Conservation (phyloP, 164 flowering plant species). For the Tinospora cordifolia region DNA sequence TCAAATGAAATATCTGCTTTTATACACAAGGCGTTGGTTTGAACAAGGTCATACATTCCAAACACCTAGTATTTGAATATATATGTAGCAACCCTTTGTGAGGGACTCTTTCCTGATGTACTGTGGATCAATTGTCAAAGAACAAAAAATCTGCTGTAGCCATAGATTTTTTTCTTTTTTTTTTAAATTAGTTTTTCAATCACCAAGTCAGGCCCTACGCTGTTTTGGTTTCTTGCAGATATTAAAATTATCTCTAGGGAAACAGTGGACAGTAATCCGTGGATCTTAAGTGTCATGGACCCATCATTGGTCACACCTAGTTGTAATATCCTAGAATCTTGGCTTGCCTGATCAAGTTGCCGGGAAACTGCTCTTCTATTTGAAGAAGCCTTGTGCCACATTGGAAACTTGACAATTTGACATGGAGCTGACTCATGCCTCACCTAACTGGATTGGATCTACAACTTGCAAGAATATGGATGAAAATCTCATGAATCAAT, state of each 20-base stretch:
- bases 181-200: neutral
- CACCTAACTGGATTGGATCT: neutral
- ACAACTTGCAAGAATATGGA: neutral
- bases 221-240: neutral
- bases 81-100: too few relatives aligned
- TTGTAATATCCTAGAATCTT: neutral
- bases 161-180: neutral
- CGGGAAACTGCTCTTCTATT: neutral
- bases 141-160: neutral
- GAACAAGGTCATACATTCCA: too few relatives aligned
- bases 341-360: neutral
- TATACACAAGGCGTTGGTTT: too few relatives aligned
- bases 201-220: neutral
- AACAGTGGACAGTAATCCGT: neutral
- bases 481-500: neutral
- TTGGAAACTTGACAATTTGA: neutral
- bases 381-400: neutral
- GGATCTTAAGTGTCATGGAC: neutral
- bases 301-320: neutral
- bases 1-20: too few relatives aligned
- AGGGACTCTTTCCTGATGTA: too few relatives aligned
- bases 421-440: conserved; percentile 1
- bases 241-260: neutral
- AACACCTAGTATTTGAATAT: too few relatives aligned
- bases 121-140: too few relatives aligned